Evolutionary conservation across 192 early-diverging fungal species (phyloP).

Genomic region (Chytriomyces sp.): DNA sequence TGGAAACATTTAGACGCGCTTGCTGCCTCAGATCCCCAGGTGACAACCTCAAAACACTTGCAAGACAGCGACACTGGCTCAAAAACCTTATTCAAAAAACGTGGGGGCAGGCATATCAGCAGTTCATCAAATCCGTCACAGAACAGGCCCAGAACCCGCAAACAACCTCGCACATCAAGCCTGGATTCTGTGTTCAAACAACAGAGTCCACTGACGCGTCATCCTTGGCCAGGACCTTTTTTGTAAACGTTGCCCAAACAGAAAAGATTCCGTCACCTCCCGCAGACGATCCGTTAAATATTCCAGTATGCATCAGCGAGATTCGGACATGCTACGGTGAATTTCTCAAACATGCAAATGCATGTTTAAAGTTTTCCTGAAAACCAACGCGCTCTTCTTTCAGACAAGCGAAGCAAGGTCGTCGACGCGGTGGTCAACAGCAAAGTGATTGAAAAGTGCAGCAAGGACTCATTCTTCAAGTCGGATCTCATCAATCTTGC

Average conservation of each 20-base stretch:
- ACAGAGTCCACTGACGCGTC: neutral
- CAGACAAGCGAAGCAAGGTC: slow-evolving; percentile 16
- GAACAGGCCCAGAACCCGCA: neutral
- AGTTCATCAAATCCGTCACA: slow-evolving; percentile 12
- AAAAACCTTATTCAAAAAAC: neutral
- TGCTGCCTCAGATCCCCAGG: slow-evolving; percentile 17
- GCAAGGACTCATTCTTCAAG: slow-evolving; percentile 27
- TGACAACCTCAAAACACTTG: neutral
- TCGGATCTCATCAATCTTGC: slow-evolving; percentile 18
- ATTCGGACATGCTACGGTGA: slow-evolving; percentile 19
- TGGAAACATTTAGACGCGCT: slow-evolving; percentile 27
- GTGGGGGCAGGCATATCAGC: slow-evolving; percentile 9
- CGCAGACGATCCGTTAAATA: slow-evolving; percentile 29
- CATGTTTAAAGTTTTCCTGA: neutral
- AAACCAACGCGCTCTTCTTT: neutral
- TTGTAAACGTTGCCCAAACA: slow-evolving; percentile 27
- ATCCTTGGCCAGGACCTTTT: neutral
- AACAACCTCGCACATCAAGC: neutral
- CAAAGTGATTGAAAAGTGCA: slow-evolving; percentile 1
- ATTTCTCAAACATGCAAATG: too few relatives aligned
- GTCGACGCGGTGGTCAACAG: slow-evolving; percentile 13
- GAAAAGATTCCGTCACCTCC: slow-evolving; percentile 5
- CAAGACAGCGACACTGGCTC: neutral
- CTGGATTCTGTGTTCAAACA: slow-evolving; percentile 20
- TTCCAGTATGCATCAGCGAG: slow-evolving; percentile 26